A percentile compares a stretch with the other conserved stretches of the same genome.
Evolutionary conservation across 2,329 filamentous ascomycete genomes (phyloP).

Genomic region (Colletotrichum chlorophyti): DNA sequence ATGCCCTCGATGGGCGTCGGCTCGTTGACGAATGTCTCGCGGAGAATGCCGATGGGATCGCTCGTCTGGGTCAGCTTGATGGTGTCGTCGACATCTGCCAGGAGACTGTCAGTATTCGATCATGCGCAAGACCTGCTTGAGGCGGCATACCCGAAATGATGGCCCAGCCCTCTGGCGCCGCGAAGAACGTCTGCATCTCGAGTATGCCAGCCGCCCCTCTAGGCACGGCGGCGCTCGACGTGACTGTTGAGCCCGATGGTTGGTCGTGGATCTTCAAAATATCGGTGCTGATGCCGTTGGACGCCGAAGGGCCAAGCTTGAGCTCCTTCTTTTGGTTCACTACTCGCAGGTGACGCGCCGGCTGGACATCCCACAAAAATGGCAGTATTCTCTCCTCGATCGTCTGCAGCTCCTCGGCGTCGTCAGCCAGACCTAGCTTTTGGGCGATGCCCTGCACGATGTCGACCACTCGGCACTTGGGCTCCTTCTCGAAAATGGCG

Average conservation of each 20-base stretch:
- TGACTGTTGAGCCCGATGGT: conserved; percentile 52
- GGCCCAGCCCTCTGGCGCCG: conserved; percentile 80
- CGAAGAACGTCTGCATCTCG: conserved; percentile 75
- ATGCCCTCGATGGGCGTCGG: conserved; percentile 78
- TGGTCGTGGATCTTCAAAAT: conserved; percentile 57
- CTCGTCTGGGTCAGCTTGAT: conserved; percentile 90
- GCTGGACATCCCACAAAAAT: conserved; percentile 78
- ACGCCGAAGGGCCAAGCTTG: conserved; percentile 72
- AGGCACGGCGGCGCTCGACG: conserved; percentile 58
- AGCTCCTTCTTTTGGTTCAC: conserved; percentile 58
- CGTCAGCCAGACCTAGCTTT: conserved; percentile 69
- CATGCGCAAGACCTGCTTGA: not conserved
- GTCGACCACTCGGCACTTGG: conserved; percentile 70
- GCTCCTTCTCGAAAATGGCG: conserved; percentile 78
- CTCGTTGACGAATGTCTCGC: conserved; percentile 81
- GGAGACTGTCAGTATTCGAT: conserved; percentile 28
- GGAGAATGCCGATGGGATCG: conserved; percentile 80
- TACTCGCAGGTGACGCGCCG: conserved; percentile 72
- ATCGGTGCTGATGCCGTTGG: conserved; percentile 76
- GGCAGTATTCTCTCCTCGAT: conserved; percentile 75
- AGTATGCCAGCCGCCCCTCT: conserved; percentile 59
- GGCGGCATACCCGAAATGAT: conserved; percentile 72
- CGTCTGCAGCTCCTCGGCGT: conserved; percentile 63
- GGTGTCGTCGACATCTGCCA: conserved; percentile 86
- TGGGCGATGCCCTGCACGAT: conserved; percentile 75